These are phyloP conservation scores for Lentinula detonsa DNA, from an alignment of 768 basidiomycete species.

Conservation along the genomic window DNA sequence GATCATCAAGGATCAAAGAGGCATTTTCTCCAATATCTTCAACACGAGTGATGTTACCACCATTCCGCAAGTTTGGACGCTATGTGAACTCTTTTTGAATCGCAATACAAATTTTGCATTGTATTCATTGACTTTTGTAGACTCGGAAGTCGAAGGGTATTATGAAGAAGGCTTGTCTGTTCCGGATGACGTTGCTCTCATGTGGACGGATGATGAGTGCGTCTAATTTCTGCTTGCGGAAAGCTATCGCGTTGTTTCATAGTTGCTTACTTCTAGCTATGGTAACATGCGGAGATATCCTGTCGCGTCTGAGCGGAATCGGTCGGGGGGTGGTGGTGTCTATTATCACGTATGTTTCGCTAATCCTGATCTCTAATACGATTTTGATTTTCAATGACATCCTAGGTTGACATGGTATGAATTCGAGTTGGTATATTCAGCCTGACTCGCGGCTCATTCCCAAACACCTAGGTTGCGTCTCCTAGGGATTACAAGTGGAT, in stretches of 20 bases:
- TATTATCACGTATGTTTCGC: constrained; percentile 54
- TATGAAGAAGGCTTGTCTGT: constrained; percentile 58
- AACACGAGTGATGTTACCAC: constrained; percentile 35
- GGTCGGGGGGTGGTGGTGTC: constrained; percentile 64
- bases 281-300: constrained; percentile 67
- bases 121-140: constrained; percentile 14
- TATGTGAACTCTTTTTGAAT: constrained; percentile 33
- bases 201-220: constrained; percentile 73
- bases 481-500: constrained; percentile 73
- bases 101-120: not conserved
- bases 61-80: constrained; percentile 63
- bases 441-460: not conserved
- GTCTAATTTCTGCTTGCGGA: not conserved
- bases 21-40: constrained; percentile 51
- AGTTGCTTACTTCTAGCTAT: constrained; percentile 32
- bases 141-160: constrained; percentile 61
- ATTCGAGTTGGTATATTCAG: not conserved
- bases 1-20: constrained; percentile 55
- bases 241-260: not conserved
- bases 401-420: constrained; percentile 42
- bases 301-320: constrained; percentile 43
- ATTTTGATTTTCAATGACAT: constrained; percentile 2
- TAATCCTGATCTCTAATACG: not conserved
- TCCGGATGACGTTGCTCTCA: constrained; percentile 57
- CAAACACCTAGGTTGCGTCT: constrained; percentile 44